Conservation (phyloP, 768 basidiomycete genomes). For the Hypsizygus marmoreus region DNA sequence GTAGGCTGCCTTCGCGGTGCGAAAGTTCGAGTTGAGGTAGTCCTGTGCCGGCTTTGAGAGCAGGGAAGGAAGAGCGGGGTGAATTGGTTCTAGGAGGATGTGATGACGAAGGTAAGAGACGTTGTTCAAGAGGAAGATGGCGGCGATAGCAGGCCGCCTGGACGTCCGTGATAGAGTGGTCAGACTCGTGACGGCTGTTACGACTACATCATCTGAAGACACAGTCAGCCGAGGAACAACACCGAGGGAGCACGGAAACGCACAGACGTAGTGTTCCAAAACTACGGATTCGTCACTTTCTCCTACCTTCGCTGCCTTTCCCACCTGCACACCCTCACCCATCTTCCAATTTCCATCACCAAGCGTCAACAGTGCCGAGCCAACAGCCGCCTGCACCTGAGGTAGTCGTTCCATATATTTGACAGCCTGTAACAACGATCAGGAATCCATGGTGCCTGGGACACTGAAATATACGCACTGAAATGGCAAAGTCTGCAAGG, state of each 20-base stretch:
- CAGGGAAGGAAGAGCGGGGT: slow-evolving; percentile 47
- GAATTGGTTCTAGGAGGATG: slow-evolving; percentile 53
- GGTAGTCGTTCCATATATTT: slow-evolving; percentile 72
- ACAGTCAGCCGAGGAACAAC: background rate
- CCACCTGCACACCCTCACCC: slow-evolving; percentile 78
- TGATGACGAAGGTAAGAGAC: slow-evolving; percentile 66
- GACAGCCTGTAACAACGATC: slow-evolving; percentile 49
- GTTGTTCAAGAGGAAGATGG: slow-evolving; percentile 83
- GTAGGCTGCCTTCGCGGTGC: slow-evolving; percentile 82
- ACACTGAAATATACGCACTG: slow-evolving; percentile 36
- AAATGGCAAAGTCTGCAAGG: slow-evolving; percentile 59
- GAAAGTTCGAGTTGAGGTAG: slow-evolving; percentile 65
- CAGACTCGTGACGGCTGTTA: slow-evolving; percentile 60
- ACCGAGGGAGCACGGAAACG: slow-evolving; percentile 21
- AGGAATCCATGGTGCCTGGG: slow-evolving; percentile 4
- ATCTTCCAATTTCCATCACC: slow-evolving; percentile 93
- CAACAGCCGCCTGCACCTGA: slow-evolving; percentile 67
- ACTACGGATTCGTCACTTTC: slow-evolving; percentile 62
- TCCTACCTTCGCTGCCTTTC: slow-evolving; percentile 44
- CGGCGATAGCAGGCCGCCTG: slow-evolving; percentile 63
- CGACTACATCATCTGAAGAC: slow-evolving; percentile 69
- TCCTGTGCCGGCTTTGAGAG: slow-evolving; percentile 66
- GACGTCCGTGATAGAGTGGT: slow-evolving; percentile 63
- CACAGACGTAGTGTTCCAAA: slow-evolving; percentile 77
- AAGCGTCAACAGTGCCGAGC: slow-evolving; percentile 63